Evolutionary conservation across 2,329 filamentous ascomycete species (phyloP).

Genomic region (Colletotrichum sp.): DNA sequence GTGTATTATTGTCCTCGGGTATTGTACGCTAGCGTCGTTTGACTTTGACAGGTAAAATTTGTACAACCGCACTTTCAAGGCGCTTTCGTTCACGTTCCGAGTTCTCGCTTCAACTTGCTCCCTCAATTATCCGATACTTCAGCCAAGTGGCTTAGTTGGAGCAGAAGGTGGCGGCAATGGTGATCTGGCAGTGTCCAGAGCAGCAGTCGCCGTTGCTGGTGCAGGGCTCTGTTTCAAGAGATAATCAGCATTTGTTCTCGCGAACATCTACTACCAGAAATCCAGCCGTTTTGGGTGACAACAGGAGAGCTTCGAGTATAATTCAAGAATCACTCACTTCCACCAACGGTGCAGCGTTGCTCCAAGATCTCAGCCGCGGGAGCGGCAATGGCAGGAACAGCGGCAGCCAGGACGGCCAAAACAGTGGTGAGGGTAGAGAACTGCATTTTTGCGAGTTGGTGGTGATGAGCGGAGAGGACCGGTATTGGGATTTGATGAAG

Average conservation of each 20-base stretch:
- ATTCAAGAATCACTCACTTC: background rate
- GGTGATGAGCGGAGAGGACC: background rate
- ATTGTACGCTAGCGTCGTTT: background rate
- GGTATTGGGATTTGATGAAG: background rate
- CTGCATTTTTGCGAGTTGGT: constrained; percentile 30
- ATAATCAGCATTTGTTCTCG: background rate
- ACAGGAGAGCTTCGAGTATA: background rate
- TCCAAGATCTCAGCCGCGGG: background rate
- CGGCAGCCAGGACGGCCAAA: constrained; percentile 52
- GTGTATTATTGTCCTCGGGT: background rate
- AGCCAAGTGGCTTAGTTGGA: background rate
- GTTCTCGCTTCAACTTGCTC: background rate
- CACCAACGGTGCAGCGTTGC: background rate
- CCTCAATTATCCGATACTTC: background rate
- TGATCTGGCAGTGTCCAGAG: background rate
- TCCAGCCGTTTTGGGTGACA: too few species aligned
- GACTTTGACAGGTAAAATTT: background rate
- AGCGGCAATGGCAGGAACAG: constrained; percentile 8
- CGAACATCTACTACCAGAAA: background rate
- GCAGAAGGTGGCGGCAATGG: background rate
- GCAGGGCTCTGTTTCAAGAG: background rate
- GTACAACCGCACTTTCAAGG: background rate
- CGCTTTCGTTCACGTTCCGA: background rate
- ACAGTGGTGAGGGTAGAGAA: constrained; percentile 50
- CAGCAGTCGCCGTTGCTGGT: background rate